Percentiles rank a stretch among this genome's conserved stretches.
These are phyloP conservation scores for Leucocoprinus birnbaumii DNA, from an alignment of 768 basidiomycete species.

Conservation along the genomic window DNA sequence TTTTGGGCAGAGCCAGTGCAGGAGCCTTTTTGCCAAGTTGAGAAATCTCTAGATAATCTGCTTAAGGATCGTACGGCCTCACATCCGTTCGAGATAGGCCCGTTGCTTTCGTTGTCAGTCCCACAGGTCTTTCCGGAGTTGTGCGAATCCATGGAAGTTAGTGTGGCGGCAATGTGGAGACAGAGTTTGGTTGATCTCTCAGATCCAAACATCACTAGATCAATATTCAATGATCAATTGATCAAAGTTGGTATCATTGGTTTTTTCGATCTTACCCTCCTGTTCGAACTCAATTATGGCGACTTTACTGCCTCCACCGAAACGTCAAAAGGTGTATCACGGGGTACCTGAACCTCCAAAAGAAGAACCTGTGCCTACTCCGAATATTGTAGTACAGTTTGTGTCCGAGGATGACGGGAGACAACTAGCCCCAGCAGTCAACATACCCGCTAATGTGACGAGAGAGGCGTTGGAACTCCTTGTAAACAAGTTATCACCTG, in stretches of 20 bases:
- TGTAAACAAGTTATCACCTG: slow-evolving; percentile 81
- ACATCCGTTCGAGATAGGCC: too few species aligned
- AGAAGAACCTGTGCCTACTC: slow-evolving; percentile 40
- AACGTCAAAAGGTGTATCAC: slow-evolving; percentile 81
- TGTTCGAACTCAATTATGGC: slow-evolving; percentile 57
- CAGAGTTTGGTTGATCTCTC: slow-evolving; percentile 8
- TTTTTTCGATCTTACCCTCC: neutral
- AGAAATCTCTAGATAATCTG: too few species aligned
- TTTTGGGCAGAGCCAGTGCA: too few species aligned
- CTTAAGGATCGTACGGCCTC: too few species aligned
- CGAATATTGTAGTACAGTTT: slow-evolving; percentile 88
- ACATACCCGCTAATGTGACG: slow-evolving; percentile 82
- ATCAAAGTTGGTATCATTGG: neutral
- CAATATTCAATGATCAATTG: too few species aligned
- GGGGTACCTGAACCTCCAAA: slow-evolving; percentile 64
- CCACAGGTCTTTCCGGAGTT: too few species aligned
- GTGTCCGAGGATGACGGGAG: slow-evolving; percentile 84
- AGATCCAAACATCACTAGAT: slow-evolving; percentile 2
- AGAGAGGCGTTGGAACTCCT: slow-evolving; percentile 82
- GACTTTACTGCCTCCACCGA: slow-evolving; percentile 82
- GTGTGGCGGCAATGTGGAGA: neutral
- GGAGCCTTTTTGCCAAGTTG: too few species aligned
- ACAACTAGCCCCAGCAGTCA: slow-evolving; percentile 83
- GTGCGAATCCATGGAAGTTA: too few species aligned
- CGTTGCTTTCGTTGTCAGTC: too few species aligned